A percentile compares a stretch with the other conserved stretches of the same genome.
Evolutionary conservation across 768 basidiomycete species (phyloP).

Genomic region (Lactarius deliciosus): DNA sequence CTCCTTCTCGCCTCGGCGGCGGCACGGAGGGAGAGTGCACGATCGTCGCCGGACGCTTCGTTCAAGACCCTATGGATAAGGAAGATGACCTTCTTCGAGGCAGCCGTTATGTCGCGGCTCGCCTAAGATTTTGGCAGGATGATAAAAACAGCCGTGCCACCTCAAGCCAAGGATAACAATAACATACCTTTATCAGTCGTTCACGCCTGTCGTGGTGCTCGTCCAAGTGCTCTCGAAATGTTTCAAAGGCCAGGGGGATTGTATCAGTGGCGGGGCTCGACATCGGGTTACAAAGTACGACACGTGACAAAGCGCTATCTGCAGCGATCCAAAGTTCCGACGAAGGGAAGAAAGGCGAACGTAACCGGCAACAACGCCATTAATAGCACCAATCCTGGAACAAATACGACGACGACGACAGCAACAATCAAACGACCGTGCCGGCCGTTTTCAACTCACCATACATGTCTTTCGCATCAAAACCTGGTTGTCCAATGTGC

Average conservation of each 20-base stretch:
- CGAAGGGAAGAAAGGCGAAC: background rate
- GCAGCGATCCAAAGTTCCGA: background rate
- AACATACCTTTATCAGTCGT: slow-evolving; percentile 81
- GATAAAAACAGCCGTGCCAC: slow-evolving; percentile 5
- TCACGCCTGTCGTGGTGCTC: slow-evolving; percentile 86
- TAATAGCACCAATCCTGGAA: background rate
- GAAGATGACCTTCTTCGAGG: slow-evolving; percentile 94
- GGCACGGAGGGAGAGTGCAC: slow-evolving; percentile 45
- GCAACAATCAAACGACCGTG: background rate
- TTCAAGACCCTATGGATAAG: slow-evolving; percentile 75
- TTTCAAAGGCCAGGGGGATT: slow-evolving; percentile 47
- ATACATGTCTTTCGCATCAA: slow-evolving; percentile 55
- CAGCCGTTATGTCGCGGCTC: slow-evolving; percentile 84
- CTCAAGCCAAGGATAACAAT: slow-evolving; percentile 16
- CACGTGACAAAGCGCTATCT: slow-evolving; percentile 13
- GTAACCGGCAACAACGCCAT: no score
- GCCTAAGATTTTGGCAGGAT: slow-evolving; percentile 43
- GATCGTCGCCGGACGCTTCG: slow-evolving; percentile 39
- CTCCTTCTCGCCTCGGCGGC: slow-evolving; percentile 55
- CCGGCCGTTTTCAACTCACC: background rate
- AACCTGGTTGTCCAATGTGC: slow-evolving; percentile 75
- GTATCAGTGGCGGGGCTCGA: slow-evolving; percentile 2
- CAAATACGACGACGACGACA: slow-evolving; percentile 1
- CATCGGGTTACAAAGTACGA: slow-evolving; percentile 14
- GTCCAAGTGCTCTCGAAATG: slow-evolving; percentile 73